Base-by-base conservation (phyloP, 176 grass and related monocot genomes). In the barley (Hordeum vulgare) region DNA sequence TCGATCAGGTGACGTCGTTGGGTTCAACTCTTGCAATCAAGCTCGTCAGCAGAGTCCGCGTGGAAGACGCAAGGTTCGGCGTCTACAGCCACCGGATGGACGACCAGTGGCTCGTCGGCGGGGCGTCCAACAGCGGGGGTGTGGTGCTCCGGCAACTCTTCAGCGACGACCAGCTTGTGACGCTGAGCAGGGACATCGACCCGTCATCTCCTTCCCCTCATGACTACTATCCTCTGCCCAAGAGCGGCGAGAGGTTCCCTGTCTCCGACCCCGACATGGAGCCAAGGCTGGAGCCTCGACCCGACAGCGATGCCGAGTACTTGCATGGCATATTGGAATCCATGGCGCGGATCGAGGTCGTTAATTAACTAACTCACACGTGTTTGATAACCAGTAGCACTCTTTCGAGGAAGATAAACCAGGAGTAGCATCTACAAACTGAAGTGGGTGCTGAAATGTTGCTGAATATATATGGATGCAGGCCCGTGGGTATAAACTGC, bases 21-120 rank as follows among this genome's bases (percentile, higher is more conserved):
- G 94, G 94, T 9, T 97, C 94, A 49, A 97, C 94, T 3, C 82
- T 97, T 11, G 94, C 94, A 17, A 90, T 97, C 80, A 97, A 97
- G 57, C 94, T 97, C 23, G 62, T 97, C 26, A 97, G 94, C 87
- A 28, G 29, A 17, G 76, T 59, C 41, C 89, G 87, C 1, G 86
- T 94, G 12, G 94, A 94, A 31, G 89, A 97, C 56, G 89, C 89
- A 12, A 58, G 91, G 72, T 97, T 91, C 28, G 94, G 94, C 7
- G 87, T 97, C 58, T 97, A 97, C 79, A 97, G 94, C 76, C 94
- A 97, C 33, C 91, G 91, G 1, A 75, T 97, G 26, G 89, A 94
- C 21, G 85, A 91, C 80, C 81, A 77, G 70, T 97, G 88, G 91
- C 94, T 97, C 57, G 94, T 97, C 63, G 94, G 94, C 34, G 91